A percentile compares a stretch with the other conserved stretches of the same genome.
These are phyloP conservation scores for Trichaptum fuscoviolaceum DNA, from an alignment of 768 basidiomycete species.

Conservation along the genomic window DNA sequence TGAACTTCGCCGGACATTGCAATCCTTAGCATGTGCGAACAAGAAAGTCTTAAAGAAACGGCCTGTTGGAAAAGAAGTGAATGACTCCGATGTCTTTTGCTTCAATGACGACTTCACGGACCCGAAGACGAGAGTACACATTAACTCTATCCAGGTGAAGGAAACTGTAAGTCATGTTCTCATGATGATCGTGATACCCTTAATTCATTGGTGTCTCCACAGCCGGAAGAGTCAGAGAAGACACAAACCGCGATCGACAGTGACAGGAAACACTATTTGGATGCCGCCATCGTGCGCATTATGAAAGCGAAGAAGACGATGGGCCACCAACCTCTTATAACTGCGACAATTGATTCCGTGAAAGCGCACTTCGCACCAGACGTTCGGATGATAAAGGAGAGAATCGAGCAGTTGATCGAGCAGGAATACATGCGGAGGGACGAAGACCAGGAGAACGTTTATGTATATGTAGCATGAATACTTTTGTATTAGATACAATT, in stretches of 20 bases:
- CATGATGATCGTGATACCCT: slow-evolving; percentile 4
- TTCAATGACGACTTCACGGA: slow-evolving; percentile 85
- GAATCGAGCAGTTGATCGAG: slow-evolving; percentile 79
- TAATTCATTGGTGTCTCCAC: neutral
- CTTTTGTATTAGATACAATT: neutral
- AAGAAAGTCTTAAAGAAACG: slow-evolving; percentile 82
- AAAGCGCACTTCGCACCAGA: slow-evolving; percentile 84
- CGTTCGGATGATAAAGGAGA: slow-evolving; percentile 78
- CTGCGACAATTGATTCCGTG: slow-evolving; percentile 81
- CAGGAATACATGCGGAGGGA: slow-evolving; percentile 81
- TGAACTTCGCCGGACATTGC: slow-evolving; percentile 79
- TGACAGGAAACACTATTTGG: slow-evolving; percentile 80
- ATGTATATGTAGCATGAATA: slow-evolving; percentile 71
- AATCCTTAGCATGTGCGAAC: slow-evolving; percentile 89
- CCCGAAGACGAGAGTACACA: slow-evolving; percentile 72
- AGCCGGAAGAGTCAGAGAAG: slow-evolving; percentile 82
- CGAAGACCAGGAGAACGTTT: slow-evolving; percentile 61
- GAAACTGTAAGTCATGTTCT: slow-evolving; percentile 57
- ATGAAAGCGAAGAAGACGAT: slow-evolving; percentile 93
- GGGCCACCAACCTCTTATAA: slow-evolving; percentile 71
- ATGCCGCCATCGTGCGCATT: slow-evolving; percentile 93
- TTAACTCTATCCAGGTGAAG: slow-evolving; percentile 94
- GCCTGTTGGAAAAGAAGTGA: slow-evolving; percentile 73
- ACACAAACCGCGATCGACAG: slow-evolving; percentile 83
- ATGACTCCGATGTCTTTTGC: slow-evolving; percentile 67